phyloP scores from a whole-genome alignment of 202 grass and related monocot species.

The Schoenoplectus triqueter region DNA sequence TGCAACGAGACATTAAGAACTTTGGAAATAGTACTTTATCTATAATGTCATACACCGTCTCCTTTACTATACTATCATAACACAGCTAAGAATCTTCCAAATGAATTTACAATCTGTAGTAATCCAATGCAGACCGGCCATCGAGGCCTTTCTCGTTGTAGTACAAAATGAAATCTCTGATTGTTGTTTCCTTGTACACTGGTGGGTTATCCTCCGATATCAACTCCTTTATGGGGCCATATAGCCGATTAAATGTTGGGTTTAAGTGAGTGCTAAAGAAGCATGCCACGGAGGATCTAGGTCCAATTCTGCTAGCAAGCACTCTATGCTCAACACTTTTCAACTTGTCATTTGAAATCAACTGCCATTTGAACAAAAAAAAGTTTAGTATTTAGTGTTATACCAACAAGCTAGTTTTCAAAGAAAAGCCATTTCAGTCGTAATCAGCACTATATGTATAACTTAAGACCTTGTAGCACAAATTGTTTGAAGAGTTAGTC shows the following conservation, averaged over 20 bases:
- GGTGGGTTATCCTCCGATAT: constrained; percentile 37
- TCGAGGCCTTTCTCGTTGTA: constrained; percentile 39
- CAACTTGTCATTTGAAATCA: constrained; percentile 46
- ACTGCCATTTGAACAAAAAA: not conserved
- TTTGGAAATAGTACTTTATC: not conserved
- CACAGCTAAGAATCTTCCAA: constrained; percentile 6
- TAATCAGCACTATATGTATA: too few species aligned
- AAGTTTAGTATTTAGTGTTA: not conserved
- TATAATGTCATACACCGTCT: not conserved
- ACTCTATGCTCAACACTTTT: constrained; percentile 63
- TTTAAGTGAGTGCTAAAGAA: constrained; percentile 45
- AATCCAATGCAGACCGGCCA: constrained; percentile 31
- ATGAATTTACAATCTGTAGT: constrained; percentile 38
- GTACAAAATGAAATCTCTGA: constrained; percentile 31
- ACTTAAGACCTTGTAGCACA: too few species aligned
- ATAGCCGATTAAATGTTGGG: not conserved
- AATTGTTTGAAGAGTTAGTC: too few species aligned
- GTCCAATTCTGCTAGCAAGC: constrained; percentile 38
- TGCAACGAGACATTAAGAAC: not conserved
- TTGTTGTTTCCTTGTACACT: constrained; percentile 41
- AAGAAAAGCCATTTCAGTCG: not conserved
- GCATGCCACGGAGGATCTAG: constrained; percentile 51
- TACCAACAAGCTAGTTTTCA: not conserved
- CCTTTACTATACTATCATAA: constrained; percentile 6
- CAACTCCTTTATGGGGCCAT: constrained; percentile 44